Evolutionary conservation across 2,329 filamentous ascomycete genomes (phyloP), one percentile per base, ranked within the genome.

Genomic region (Apiospora saccharicola): DNA sequence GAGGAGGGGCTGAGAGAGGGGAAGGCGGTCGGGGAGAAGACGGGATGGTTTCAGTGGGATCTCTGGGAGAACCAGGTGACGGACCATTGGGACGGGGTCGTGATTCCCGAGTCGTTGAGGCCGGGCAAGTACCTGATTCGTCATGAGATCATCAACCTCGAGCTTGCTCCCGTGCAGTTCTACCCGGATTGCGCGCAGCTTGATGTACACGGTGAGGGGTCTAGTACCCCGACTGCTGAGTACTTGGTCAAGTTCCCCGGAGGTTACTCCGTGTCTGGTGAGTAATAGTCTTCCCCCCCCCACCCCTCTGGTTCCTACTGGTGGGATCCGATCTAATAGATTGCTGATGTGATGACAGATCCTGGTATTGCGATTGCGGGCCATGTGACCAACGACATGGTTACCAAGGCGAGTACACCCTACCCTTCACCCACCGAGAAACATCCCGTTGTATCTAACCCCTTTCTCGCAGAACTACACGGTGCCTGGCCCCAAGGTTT

Each of bases 81-180:
- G 22, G 70, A 68, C 61, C 37, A 24, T 19, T 90, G 85, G 83
- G 86, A 85, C 4, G 69, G 46, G 19, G 84, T 82, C 80, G 86
- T 81, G 13, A 86, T 90, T 72, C 88, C 88, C 2, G 76, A 80
- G 22, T 81, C 78, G 53, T 82, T 90, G 14, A 84, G 84, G 26
- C 81, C 88, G 1, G 87, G 88, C 69, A 86, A 87, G 78, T 89
- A 90, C 77, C 82, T 90, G 72, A 85, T 90, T 79, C 84, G 87
- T 70, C 87, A 90, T 78, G 88, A 90, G 81, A 81, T 89, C 71
- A 81, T 90, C 51, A 88, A 88, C 67, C 82, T 90, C 5, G 87
- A 90, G 79, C 86, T 89, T 77, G 81, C 83, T n/a, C 86, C 88
- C 74, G 53, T 70, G 19, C 72, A 73, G 70, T 73, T 71, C 70